Base-by-base conservation (phyloP, 2,329 filamentous ascomycete species). In the Fragosphaeria purpurea region DNA sequence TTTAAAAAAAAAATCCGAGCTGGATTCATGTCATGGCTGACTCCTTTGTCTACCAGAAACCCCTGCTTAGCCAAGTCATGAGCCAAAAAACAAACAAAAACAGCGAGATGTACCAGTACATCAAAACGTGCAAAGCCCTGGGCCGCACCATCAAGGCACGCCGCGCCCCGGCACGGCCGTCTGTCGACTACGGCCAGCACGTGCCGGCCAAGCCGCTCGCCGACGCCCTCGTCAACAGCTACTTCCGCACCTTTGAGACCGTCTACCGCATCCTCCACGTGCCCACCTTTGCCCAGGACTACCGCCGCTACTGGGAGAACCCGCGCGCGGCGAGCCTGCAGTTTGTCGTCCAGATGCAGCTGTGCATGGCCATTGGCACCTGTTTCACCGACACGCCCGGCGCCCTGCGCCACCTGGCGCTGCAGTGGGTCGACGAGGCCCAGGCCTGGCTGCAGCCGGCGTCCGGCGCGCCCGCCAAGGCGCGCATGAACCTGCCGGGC, bases 211-310 rank as follows among this genome's bases (percentile, higher is more conserved):
- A 64, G 9, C 61, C 62, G 0, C 53, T 77, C 1, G 71, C 74
- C 0, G 76, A 81, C 52, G 61, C 69, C 47, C 67, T 82, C 1
- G 64, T 81, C 12, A 66, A 73, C 7, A 62, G 66, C 34, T 82
- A 82, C 63, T 63, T 84, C 13, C 66, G 75, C 45, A 74, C 74
- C 0, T 71, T 77, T 41, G 79, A 83, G 57, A 73, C 74, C 1
- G 72, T 76, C 12, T 71, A 77, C 54, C 65, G 80, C 3, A 69
- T 84, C 31, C 52, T 84, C 7, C 75, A 84, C 59, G 60, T 77
- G 1, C 79, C 79, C 0, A 74, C 72, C 0, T 83, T 84, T 54
- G 65, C 69, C 43, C 65, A 66, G 9, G 74, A 79, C 35, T 83
- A 82, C 56, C 66, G 69, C 8, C 58, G 61, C 3, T 75, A 73